Conservation (phyloP, 148 eudicot genomes). For the Chenopodium quinoa region DNA sequence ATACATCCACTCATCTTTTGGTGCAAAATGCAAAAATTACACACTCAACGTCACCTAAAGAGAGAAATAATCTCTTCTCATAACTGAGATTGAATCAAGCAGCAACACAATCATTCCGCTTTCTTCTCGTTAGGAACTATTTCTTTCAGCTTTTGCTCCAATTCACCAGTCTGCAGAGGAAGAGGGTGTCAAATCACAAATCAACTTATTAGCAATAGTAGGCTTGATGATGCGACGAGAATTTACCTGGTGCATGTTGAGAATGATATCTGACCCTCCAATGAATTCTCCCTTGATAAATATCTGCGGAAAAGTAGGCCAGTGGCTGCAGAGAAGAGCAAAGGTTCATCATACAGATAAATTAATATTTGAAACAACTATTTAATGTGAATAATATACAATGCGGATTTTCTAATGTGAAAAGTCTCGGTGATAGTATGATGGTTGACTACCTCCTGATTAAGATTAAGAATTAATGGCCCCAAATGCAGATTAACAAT, state of each 20-base stretch:
- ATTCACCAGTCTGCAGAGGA: slow-evolving; percentile 46
- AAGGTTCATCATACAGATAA: neutral
- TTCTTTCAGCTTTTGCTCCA: slow-evolving; percentile 53
- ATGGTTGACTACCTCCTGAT: neutral
- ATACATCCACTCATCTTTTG: neutral
- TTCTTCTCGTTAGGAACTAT: slow-evolving; percentile 24
- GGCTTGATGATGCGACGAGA: neutral
- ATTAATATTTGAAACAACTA: neutral
- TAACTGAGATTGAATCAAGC: neutral
- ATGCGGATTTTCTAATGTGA: neutral
- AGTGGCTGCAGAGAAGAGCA: slow-evolving; percentile 46
- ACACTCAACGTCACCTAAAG: neutral
- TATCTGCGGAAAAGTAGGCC: slow-evolving; percentile 83
- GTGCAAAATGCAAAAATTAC: neutral
- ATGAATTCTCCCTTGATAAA: slow-evolving; percentile 77
- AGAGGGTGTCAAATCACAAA: neutral
- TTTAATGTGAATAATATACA: neutral
- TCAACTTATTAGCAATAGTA: neutral
- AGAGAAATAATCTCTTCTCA: neutral
- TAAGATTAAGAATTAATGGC: neutral
- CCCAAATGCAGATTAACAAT: neutral
- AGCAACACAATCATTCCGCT: slow-evolving; percentile 17
- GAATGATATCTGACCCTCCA: slow-evolving; percentile 82
- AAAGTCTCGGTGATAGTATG: neutral
- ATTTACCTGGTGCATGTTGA: slow-evolving; percentile 67